Conservation (phyloP, 768 basidiomycete species). For the Lentinula sp. region DNA sequence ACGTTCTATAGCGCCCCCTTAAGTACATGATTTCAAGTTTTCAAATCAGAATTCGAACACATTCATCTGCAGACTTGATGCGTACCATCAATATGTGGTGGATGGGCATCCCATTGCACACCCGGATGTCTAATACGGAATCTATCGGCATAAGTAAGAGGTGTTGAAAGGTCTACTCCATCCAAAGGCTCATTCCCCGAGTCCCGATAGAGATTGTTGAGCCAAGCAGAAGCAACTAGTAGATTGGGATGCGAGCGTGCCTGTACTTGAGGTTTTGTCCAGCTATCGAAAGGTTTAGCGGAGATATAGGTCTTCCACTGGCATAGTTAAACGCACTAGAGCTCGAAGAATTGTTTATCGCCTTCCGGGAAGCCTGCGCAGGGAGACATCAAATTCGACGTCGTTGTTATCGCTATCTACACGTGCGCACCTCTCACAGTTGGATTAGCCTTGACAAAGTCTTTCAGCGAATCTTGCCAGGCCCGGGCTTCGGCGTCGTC, state of each 20-base stretch:
- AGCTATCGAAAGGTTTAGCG: slow-evolving; percentile 8
- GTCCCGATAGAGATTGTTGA: slow-evolving; percentile 38
- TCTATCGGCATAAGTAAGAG: slow-evolving; percentile 55
- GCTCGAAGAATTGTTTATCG: slow-evolving; percentile 70
- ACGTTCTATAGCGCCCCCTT: slow-evolving; percentile 61
- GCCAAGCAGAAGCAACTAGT: slow-evolving; percentile 38
- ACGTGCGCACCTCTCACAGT: slow-evolving; percentile 39
- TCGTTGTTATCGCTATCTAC: not conserved
- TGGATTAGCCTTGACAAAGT: slow-evolving; percentile 54
- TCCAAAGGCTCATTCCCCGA: slow-evolving; percentile 23
- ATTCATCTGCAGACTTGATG: slow-evolving; percentile 7
- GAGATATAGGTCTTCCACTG: not conserved
- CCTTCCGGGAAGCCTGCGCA: slow-evolving; percentile 36
- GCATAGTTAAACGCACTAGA: slow-evolving; percentile 40
- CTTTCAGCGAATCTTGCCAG: slow-evolving; percentile 54
- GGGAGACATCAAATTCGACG: not conserved
- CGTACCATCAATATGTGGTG: slow-evolving; percentile 17
- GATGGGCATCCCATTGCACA: slow-evolving; percentile 35
- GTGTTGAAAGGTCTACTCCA: slow-evolving; percentile 43
- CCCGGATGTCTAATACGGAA: slow-evolving; percentile 61
- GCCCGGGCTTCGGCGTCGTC: slow-evolving; percentile 44
- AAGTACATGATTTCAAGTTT: slow-evolving; percentile 9
- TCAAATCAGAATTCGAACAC: not conserved
- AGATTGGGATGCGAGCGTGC: slow-evolving; percentile 53
- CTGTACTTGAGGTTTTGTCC: slow-evolving; percentile 39